Conservation (phyloP, 2,329 filamentous ascomycete genomes). For the Geosmithia putterillii region DNA sequence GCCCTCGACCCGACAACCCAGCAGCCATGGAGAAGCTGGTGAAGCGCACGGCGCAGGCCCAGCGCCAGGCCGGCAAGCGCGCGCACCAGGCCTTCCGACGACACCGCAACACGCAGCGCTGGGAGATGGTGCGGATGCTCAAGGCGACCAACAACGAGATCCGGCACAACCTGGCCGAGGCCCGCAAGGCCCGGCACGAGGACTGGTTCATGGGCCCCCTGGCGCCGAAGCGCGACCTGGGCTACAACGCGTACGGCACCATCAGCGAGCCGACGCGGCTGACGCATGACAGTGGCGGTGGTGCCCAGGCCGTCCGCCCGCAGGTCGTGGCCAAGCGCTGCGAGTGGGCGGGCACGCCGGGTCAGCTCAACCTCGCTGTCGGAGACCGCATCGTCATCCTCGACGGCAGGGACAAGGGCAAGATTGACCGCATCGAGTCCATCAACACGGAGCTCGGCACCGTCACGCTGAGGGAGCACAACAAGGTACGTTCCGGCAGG, state of each 20-base stretch:
- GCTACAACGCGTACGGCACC: constrained; percentile 50
- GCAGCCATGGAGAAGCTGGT: constrained; percentile 56
- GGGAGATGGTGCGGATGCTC: constrained; percentile 16
- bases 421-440: constrained; percentile 59
- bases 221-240: constrained; percentile 64
- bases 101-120: neutral
- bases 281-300: constrained; percentile 18
- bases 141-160: constrained; percentile 18
- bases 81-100: constrained; percentile 14
- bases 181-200: constrained; percentile 47
- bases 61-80: constrained; percentile 47
- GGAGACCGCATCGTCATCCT: constrained; percentile 76
- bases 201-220: constrained; percentile 70
- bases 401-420: constrained; percentile 67
- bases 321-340: constrained; percentile 28
- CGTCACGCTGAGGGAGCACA: constrained; percentile 48
- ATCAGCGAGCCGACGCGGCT: constrained; percentile 21
- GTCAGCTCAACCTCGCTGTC: constrained; percentile 47
- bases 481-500: constrained; percentile 40
- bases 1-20: too few relatives aligned
- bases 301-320: constrained; percentile 13
- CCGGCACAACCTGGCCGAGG: constrained; percentile 21
- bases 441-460: constrained; percentile 43
- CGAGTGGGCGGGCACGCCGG: constrained; percentile 41
- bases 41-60: constrained; percentile 52